A percentile compares a stretch with the other conserved stretches of the same genome.
Evolutionary conservation across 192 early-diverging fungal species (phyloP).

Genomic region (Rhizoclosmatium sp.): DNA sequence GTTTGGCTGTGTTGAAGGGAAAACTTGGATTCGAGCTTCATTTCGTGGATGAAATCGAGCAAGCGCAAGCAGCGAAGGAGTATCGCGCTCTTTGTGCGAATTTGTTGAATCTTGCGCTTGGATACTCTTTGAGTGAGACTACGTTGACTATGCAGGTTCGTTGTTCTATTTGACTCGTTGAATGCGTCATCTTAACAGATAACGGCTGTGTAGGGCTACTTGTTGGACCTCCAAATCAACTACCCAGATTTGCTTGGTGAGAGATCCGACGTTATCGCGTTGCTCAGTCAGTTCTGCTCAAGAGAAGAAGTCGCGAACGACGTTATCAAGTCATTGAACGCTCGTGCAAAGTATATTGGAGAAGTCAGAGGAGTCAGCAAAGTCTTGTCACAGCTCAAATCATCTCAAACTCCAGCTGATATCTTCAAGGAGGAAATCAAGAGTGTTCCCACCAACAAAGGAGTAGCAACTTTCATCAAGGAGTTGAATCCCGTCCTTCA

Average conservation of each 20-base stretch:
- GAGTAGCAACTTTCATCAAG: conserved; percentile 52
- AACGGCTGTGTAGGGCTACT: too few relatives aligned
- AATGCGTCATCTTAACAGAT: too few relatives aligned
- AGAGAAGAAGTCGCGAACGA: conserved; percentile 48
- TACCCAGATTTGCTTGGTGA: conserved; percentile 51
- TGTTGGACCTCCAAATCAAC: conserved; percentile 58
- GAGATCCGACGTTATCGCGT: conserved; percentile 42
- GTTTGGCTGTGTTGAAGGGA: conserved; percentile 27
- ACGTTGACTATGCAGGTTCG: conserved; percentile 54
- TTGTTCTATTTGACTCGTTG: conserved; percentile 37
- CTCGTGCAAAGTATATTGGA: conserved; percentile 54
- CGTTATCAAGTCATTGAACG: conserved; percentile 48
- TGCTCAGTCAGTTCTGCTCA: conserved; percentile 54
- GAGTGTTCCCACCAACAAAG: conserved; percentile 13
- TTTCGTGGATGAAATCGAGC: conserved; percentile 52
- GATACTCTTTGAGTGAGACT: conserved; percentile 52
- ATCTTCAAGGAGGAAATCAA: conserved; percentile 36
- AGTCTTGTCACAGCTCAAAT: conserved; percentile 21
- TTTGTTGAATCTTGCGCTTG: conserved; percentile 48
- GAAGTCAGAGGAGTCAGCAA: conserved; percentile 54
- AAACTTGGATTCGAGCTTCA: conserved; percentile 42
- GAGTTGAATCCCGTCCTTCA: conserved; percentile 61
- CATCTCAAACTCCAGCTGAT: background rate
- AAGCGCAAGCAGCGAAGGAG: conserved; percentile 38
- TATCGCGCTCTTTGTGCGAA: conserved; percentile 42